Percentiles rank a stretch among this genome's conserved stretches.
Conservation (phyloP, 768 basidiomycete species). For the Tulasnella sp. region DNA sequence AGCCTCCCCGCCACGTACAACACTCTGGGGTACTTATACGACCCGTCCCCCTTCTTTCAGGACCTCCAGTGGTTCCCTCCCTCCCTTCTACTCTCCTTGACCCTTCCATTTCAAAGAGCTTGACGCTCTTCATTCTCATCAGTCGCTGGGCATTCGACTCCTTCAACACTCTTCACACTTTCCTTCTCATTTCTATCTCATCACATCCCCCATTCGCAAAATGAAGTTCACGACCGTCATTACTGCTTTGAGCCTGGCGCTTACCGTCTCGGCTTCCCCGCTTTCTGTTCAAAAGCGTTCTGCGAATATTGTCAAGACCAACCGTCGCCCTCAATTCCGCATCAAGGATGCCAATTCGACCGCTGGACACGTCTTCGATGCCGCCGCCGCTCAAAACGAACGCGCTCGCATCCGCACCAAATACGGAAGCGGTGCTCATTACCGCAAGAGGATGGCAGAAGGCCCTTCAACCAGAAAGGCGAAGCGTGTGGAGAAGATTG, state of each 20-base stretch:
- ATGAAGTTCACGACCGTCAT: constrained; percentile 1
- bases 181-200: background rate
- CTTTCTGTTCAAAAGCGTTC: background rate
- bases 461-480: background rate
- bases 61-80: background rate
- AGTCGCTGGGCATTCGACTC: background rate
- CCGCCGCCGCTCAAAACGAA: background rate
- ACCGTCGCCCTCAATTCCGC: background rate
- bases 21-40: background rate
- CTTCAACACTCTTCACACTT: background rate
- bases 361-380: background rate
- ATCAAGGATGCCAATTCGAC: background rate
- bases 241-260: background rate
- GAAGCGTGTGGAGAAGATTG: background rate
- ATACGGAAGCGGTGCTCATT: background rate
- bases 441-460: background rate
- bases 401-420: background rate
- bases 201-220: background rate
- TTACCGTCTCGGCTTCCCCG: background rate
- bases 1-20: background rate
- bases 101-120: background rate
- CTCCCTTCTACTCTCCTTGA: background rate
- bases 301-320: background rate
- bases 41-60: background rate
- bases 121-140: constrained; percentile 2